phyloP scores from a whole-genome alignment of 441 rosid species.

The Manihot esculenta region DNA sequence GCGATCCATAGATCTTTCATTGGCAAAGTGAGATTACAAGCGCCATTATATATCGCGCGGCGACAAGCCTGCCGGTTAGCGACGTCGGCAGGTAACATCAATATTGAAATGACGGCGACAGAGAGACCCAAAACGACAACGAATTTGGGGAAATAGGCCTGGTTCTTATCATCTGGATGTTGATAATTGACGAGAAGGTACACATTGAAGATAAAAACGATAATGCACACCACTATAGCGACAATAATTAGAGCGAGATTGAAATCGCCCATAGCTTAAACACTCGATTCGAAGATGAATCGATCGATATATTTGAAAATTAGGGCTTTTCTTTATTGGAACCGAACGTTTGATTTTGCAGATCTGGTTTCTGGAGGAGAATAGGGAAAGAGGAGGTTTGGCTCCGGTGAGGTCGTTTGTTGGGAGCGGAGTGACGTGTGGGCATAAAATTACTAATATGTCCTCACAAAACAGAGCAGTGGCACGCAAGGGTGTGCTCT shows the following conservation, averaged over 20 bases:
- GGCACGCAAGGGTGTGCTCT: neutral
- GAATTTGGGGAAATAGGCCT: constrained; percentile 93
- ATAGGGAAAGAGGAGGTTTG: constrained; percentile 23
- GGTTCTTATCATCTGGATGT: constrained; percentile 97
- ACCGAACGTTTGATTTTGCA: constrained; percentile 22
- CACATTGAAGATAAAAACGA: constrained; percentile 80
- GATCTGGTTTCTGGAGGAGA: constrained; percentile 39
- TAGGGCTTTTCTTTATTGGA: constrained; percentile 29
- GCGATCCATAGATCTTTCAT: constrained; percentile 98
- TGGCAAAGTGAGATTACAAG: constrained; percentile 87
- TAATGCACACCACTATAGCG: constrained; percentile 77
- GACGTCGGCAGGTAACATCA: constrained; percentile 96
- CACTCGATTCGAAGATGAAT: constrained; percentile 26
- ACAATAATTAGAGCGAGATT: constrained; percentile 95
- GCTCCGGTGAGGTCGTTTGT: constrained; percentile 40
- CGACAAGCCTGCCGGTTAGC: constrained; percentile 96
- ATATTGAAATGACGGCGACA: constrained; percentile 81
- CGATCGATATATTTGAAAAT: constrained; percentile 21
- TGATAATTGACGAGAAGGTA: constrained; percentile 96
- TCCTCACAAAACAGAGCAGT: neutral
- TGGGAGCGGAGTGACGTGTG: constrained; percentile 10
- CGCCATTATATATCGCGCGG: constrained; percentile 83
- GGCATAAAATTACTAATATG: neutral
- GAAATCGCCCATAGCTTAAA: constrained; percentile 76
- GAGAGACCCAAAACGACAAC: constrained; percentile 95